Evolutionary conservation across 2,329 filamentous ascomycete species (phyloP).

Genomic region (Metarhizium humberi): DNA sequence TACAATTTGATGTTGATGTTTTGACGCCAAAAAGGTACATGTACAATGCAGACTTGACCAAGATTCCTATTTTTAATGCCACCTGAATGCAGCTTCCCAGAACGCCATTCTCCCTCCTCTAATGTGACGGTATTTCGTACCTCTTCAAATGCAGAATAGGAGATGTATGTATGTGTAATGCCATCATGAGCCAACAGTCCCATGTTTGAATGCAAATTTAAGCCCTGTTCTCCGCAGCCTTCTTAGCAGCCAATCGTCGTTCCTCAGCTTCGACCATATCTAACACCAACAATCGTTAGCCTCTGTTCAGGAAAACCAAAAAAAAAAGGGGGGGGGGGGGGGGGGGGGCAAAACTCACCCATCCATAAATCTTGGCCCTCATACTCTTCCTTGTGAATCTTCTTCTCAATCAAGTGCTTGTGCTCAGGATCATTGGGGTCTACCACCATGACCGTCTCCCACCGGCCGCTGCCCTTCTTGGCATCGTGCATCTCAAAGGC

Average conservation of each 20-base stretch:
- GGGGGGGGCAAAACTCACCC: conserved; percentile 39
- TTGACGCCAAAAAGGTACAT: not conserved
- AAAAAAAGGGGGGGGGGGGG: not conserved
- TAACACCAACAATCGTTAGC: conserved; percentile 18
- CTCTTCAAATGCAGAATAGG: not conserved
- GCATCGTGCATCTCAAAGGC: conserved; percentile 75
- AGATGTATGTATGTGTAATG: not conserved
- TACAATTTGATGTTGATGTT: not conserved
- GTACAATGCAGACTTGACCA: not conserved
- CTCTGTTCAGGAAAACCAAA: not conserved
- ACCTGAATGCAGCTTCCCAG: not conserved
- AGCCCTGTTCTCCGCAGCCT: conserved; percentile 17
- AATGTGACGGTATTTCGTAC: not conserved
- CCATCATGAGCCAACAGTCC: not conserved
- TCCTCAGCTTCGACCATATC: conserved; percentile 82
- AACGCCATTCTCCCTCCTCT: not conserved
- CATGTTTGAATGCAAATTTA: not conserved
- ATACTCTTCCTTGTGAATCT: conserved; percentile 78
- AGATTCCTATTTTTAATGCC: not conserved
- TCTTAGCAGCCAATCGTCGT: conserved; percentile 39
- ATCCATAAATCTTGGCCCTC: conserved; percentile 90
- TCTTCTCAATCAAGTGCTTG: conserved; percentile 78
- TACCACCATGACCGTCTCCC: conserved; percentile 75
- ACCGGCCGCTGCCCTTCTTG: conserved; percentile 64
- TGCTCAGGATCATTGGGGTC: conserved; percentile 77